A percentile compares a stretch with the other conserved stretches of the same genome.
These are phyloP conservation scores for Cladosporium oxysporum DNA, from an alignment of 2,329 filamentous ascomycete genomes.

Conservation along the genomic window DNA sequence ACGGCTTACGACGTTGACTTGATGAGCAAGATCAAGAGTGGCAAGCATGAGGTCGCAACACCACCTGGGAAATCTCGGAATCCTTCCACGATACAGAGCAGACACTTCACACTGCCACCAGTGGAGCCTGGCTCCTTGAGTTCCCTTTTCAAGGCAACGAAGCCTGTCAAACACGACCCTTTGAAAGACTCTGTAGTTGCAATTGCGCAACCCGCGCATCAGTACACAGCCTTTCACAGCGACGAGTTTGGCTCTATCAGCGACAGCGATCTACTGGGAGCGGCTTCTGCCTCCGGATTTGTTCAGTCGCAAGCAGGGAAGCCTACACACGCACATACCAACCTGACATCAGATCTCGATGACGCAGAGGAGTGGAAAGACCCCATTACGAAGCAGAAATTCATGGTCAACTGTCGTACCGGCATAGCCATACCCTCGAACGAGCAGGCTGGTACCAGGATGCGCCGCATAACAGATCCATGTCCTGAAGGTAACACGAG, in stretches of 20 bases:
- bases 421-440: slow-evolving; percentile 44
- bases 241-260: slow-evolving; percentile 34
- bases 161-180: background rate
- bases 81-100: background rate
- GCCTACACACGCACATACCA: background rate
- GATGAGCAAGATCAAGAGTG: slow-evolving; percentile 49
- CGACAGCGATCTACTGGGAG: slow-evolving; percentile 25
- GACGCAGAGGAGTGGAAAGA: slow-evolving; percentile 61
- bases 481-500: slow-evolving; percentile 23
- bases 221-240: slow-evolving; percentile 20
- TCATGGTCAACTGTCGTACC: slow-evolving; percentile 57
- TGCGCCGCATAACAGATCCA: background rate
- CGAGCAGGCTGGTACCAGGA: background rate
- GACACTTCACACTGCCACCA: slow-evolving; percentile 4
- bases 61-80: background rate
- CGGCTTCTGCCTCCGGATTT: background rate
- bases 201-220: no score
- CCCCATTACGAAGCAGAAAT: slow-evolving; percentile 56
- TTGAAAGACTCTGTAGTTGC: background rate
- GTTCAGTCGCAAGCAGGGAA: background rate
- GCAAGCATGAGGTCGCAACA: slow-evolving; percentile 30
- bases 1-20: slow-evolving; percentile 29
- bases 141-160: background rate
- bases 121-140: slow-evolving; percentile 20
- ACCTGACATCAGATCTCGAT: slow-evolving; percentile 28